Conservation (phyloP, 192 early-diverging fungal species). For the Geosiphon pyriformis region DNA sequence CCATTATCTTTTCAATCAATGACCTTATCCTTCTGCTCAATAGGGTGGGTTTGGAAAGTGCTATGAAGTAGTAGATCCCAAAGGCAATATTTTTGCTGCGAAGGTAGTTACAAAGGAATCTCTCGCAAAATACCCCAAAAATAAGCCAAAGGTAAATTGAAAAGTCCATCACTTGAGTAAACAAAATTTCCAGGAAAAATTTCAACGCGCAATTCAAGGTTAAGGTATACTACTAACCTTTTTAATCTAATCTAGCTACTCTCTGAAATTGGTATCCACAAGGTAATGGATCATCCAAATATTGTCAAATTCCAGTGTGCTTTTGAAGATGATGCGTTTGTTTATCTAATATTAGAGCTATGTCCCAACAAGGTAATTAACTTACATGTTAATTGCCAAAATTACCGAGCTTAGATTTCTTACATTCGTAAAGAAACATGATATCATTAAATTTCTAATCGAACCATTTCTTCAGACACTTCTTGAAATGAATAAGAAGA, state of each 20-base stretch:
- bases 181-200: background rate
- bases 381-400: background rate
- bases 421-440: background rate
- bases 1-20: background rate
- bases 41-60: constrained; percentile 91
- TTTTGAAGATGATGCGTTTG: constrained; percentile 84
- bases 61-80: constrained; percentile 59
- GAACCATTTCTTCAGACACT: constrained; percentile 61
- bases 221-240: background rate
- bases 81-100: constrained; percentile 54
- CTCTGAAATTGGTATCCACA: constrained; percentile 78
- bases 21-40: background rate
- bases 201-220: background rate
- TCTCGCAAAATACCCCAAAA: constrained; percentile 37
- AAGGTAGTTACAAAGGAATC: constrained; percentile 52
- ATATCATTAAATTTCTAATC: background rate
- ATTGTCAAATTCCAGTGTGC: constrained; percentile 76
- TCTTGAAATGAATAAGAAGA: constrained; percentile 68
- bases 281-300: constrained; percentile 61
- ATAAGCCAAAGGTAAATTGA: constrained; percentile 20
- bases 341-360: constrained; percentile 89
- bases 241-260: constrained; percentile 42
- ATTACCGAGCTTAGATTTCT: background rate
- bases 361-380: constrained; percentile 73
- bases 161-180: background rate